Base-by-base conservation (phyloP, 2,329 filamentous ascomycete species). In the Beauveria medogensis region DNA sequence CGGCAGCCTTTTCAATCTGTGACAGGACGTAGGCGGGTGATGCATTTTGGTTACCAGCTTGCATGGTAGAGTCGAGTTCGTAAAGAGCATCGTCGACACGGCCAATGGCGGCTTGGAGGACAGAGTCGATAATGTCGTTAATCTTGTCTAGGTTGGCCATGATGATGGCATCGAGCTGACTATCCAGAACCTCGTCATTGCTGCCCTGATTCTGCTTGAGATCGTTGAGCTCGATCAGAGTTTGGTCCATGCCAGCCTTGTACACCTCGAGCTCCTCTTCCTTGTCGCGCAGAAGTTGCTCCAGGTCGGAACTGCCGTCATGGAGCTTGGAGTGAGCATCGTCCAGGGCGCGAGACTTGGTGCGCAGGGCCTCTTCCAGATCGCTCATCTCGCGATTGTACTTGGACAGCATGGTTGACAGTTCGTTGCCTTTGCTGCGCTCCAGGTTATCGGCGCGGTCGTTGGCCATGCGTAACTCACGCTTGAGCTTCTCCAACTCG, bases 321-420 rank as follows among this genome's bases (percentile, higher is more conserved):
- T 86, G 84, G 57, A 91, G 81, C 73, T 89, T 91, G 69, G 86
- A 80, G 60, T 92, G 89, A 44, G 91, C 80, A 34, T 97, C 92
- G 30, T 97, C 92, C 48, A 99, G 78, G 44, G 91, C 88, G 41
- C 90, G 86, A 14, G 89, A 91, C 82, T 97, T 99, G 74, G 86
- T 92, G 66, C 89, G 80, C 53, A 99, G 80, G 22, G 93, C 89
- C 76, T 97, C 94, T 72, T 99, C 94, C 24, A 99, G 84, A 74
- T 99, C 93, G 10, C 92, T 89, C 84, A 99, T 94, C 77, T 99
- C 94, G 56, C 94, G 86, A 74, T 97, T 97, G 76, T 97, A 96
- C 76, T 96, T 93, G 69, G 92, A 86, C 64, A 97, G 82, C 89
- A 99, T 90, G 0, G 91, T 88, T 3, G 93, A 97, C 5, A 99